phyloP scores from a whole-genome alignment of 1,139 yeast genomes.

The Wickerhamomyces sp. region DNA sequence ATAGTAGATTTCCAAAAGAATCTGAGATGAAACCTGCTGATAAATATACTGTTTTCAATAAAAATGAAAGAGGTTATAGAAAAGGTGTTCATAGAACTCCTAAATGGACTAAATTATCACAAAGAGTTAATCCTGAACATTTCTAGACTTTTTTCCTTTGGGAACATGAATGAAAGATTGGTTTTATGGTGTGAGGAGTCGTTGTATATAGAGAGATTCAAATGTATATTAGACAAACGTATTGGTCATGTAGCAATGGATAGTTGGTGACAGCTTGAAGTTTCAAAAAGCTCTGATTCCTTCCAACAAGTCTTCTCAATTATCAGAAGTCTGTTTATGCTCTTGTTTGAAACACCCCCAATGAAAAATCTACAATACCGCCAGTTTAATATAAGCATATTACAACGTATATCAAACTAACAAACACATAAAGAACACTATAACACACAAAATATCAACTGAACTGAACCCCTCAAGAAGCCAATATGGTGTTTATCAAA shows the following conservation, averaged over 20 bases:
- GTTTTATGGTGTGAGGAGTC: neutral
- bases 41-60: conserved; percentile 84
- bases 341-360: too few relatives aligned
- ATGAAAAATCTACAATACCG: too few relatives aligned
- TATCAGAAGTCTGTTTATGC: too few relatives aligned
- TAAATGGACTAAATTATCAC: conserved; percentile 82
- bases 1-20: conserved; percentile 64
- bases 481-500: conserved; percentile 15
- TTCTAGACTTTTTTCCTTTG: conserved; percentile 33
- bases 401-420: neutral
- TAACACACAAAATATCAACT: neutral
- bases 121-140: conserved; percentile 76
- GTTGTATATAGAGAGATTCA: neutral
- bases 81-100: conserved; percentile 85
- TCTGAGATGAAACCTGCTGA: conserved; percentile 72
- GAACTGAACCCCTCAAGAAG: too few relatives aligned
- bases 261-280: too few relatives aligned
- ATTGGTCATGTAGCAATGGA: too few relatives aligned
- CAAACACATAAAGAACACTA: too few relatives aligned
- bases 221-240: too few relatives aligned
- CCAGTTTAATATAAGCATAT: too few relatives aligned
- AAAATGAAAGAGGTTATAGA: conserved; percentile 71
- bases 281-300: too few relatives aligned
- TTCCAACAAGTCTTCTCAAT: too few relatives aligned
- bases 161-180: too few relatives aligned